A percentile compares a stretch with the other conserved stretches of the same genome.
phyloP scores from a whole-genome alignment of 306 rosid species.

The Medicago lupulina region DNA sequence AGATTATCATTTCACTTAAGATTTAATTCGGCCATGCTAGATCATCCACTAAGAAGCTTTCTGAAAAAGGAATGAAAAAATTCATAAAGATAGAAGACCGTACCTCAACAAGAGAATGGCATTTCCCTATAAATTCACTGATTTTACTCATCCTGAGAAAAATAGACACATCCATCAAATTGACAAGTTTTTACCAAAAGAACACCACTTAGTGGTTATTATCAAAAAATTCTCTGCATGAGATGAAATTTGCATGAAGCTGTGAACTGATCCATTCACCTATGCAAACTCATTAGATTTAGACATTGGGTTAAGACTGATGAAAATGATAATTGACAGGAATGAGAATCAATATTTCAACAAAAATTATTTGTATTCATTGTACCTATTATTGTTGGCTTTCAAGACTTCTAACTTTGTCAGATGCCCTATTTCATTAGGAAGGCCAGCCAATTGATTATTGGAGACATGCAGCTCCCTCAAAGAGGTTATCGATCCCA shows the following conservation, averaged over 20 bases:
- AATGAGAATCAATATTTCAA: too few species aligned
- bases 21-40: constrained; percentile 11
- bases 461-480: constrained; percentile 70
- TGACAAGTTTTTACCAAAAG: constrained; percentile 1
- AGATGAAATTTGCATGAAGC: constrained; percentile 11
- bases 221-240: neutral
- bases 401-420: constrained; percentile 72
- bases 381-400: constrained; percentile 77
- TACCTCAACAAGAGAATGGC: constrained; percentile 88
- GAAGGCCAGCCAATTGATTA: constrained; percentile 74
- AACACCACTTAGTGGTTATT: constrained; percentile 7
- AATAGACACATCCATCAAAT: constrained; percentile 21
- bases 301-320: constrained; percentile 2
- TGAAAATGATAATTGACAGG: constrained; percentile 22
- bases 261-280: constrained; percentile 13
- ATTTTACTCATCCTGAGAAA: constrained; percentile 69
- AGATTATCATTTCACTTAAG: constrained; percentile 18
- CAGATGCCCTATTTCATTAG: constrained; percentile 68
- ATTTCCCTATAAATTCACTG: constrained; percentile 63
- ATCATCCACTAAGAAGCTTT: constrained; percentile 22
- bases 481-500: constrained; percentile 71
- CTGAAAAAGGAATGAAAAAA: neutral
- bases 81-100: constrained; percentile 27
- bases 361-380: too few species aligned
- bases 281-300: constrained; percentile 19